Evolutionary conservation across 2,329 filamentous ascomycete genomes (phyloP), one percentile per base, ranked within the genome.

Genomic region (Pseudocercospora crystallina): DNA sequence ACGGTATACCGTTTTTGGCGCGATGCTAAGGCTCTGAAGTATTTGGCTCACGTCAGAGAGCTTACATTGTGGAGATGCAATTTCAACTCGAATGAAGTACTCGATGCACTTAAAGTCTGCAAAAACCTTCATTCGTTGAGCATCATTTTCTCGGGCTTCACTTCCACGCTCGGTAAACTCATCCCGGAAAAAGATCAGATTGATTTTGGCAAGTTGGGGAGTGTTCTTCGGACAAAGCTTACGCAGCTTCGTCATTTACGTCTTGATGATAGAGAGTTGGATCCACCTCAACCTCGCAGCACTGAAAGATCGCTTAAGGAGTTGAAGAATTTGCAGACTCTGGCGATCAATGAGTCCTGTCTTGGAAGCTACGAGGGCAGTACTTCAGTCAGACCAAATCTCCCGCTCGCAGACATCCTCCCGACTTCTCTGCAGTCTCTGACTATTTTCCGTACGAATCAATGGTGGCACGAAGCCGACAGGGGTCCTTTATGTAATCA

Each of bases 1-100:
- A 51, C 49, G 20, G 17, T 47, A 12, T 47, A 47, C 48, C 48
- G 48, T 13, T 47, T 47, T 36, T 26, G 20, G 20, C 20, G 37
- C 15, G 17, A 15, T 37, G 43, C 34, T n/a, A 34, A 14, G 13
- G 34, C 33, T n/a, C 32, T 46, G 15, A 15, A 29, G 8, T 8
- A 33, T 38, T 13, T 15, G 8, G 30, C 13, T 8, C 43, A 46
- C 34, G n/a, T 47, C 11, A 7, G 38, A 14, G 15, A 39, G 7
- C n/a, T 47, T 17, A 47, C 33, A n/a, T 13, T 47, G 7, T 39
- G 35, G 33, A 37, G 45, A 33, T 48, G 36, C 31, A 41, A 12
- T n/a, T 40, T 48, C 29, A 38, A 48, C 13, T 29, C 45, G n/a
- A 29, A 14, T 9, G 37, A 35, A 12, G 30, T 48, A 11, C 45